phyloP scores from a whole-genome alignment of 768 basidiomycete genomes.

The Megacollybia marginata region DNA sequence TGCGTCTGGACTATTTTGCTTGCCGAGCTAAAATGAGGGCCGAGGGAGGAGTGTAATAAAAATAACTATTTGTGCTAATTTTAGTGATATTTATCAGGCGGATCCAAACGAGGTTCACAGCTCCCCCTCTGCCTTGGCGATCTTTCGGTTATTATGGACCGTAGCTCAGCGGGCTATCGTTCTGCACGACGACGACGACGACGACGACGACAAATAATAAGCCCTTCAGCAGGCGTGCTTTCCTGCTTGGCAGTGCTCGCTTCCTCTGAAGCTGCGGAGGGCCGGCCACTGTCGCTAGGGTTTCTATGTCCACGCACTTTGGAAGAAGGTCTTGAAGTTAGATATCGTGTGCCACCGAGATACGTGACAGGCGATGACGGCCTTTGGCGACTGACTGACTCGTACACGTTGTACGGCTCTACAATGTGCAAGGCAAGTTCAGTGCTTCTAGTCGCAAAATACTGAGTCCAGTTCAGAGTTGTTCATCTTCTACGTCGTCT shows the following conservation, averaged over 20 bases:
- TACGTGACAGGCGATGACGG: slow-evolving; percentile 48
- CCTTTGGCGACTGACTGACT: slow-evolving; percentile 45
- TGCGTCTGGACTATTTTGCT: too few species aligned
- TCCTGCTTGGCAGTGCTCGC: slow-evolving; percentile 49
- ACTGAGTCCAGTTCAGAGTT: background rate
- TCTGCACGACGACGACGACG: slow-evolving; percentile 7
- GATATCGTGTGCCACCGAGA: slow-evolving; percentile 40
- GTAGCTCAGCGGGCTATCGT: slow-evolving; percentile 4
- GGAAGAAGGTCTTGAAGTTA: background rate
- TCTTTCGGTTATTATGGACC: too few species aligned
- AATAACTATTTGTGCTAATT: too few species aligned
- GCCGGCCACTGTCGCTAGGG: slow-evolving; percentile 35
- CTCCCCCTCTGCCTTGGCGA: too few species aligned
- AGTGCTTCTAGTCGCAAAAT: background rate
- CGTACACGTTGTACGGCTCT: slow-evolving; percentile 67
- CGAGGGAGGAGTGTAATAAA: too few species aligned
- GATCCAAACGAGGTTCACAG: too few species aligned
- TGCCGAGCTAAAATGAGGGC: too few species aligned
- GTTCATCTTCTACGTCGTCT: slow-evolving; percentile 2
- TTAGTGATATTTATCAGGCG: too few species aligned
- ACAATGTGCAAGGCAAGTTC: slow-evolving; percentile 49
- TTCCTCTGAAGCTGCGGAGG: slow-evolving; percentile 36
- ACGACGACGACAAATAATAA: slow-evolving; percentile 16
- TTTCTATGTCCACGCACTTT: slow-evolving; percentile 43
- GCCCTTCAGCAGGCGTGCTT: slow-evolving; percentile 44